Conservation (phyloP, 805 yeast genomes). For the Saccharomyces cerevisiae region DNA sequence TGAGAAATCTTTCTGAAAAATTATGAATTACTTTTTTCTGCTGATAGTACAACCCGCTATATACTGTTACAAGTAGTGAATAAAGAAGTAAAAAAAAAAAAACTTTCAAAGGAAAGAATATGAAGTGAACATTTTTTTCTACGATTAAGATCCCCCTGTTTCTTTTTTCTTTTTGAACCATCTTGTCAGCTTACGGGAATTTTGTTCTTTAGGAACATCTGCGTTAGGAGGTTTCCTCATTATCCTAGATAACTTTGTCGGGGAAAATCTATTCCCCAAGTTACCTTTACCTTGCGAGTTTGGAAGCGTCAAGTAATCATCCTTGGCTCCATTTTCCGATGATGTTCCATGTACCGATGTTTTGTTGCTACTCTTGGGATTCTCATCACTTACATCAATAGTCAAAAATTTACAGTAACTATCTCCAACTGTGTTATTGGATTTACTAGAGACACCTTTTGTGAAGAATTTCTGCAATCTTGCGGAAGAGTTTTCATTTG, state of each 20-base stretch:
- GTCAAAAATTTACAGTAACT: neutral
- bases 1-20: neutral
- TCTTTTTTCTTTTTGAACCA: slow-evolving; percentile 5
- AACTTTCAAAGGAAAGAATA: neutral
- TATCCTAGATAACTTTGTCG: neutral
- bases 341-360: neutral
- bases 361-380: neutral
- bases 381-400: neutral
- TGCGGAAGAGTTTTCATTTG: neutral
- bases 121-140: slow-evolving; percentile 4
- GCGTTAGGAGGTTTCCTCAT: neutral
- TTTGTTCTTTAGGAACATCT: neutral
- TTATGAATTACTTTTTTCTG: neutral
- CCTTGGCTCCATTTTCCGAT: neutral
- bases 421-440: neutral
- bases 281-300: neutral
- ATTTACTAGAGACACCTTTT: neutral
- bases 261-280: neutral
- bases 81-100: neutral
- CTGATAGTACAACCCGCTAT: neutral
- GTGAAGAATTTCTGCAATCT: neutral
- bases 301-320: neutral
- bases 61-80: neutral
- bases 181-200: slow-evolving; percentile 1
- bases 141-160: neutral